These are phyloP conservation scores for Serendipita sp. DNA, from an alignment of 768 basidiomycete species.

Conservation along the genomic window DNA sequence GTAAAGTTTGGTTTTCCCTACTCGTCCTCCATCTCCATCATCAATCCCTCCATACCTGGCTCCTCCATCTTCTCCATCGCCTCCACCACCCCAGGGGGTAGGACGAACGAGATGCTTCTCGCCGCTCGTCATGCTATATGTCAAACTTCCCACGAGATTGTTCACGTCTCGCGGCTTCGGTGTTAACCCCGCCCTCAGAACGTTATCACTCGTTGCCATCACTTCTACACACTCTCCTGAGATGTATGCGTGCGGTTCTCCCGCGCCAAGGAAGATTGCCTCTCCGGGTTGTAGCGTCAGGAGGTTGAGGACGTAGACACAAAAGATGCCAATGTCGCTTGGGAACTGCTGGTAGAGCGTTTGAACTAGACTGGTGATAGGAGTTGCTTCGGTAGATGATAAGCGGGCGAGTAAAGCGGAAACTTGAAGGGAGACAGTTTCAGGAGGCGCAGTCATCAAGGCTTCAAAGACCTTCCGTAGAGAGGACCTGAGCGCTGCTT, in stretches of 20 bases:
- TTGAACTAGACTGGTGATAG: constrained; percentile 43
- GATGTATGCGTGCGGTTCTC: constrained; percentile 94
- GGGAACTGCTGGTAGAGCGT: constrained; percentile 57
- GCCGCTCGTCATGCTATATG: constrained; percentile 59
- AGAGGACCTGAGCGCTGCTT: constrained; percentile 32
- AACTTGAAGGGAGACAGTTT: constrained; percentile 38
- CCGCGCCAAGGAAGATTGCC: constrained; percentile 88
- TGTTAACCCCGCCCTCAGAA: constrained; percentile 94
- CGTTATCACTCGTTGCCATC: constrained; percentile 98
- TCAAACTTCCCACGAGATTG: constrained; percentile 75
- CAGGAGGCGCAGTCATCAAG: constrained; percentile 63
- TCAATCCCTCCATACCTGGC: constrained; percentile 5
- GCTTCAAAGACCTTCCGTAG: constrained; percentile 67
- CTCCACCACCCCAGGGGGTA: constrained; percentile 23
- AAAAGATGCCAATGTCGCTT: constrained; percentile 85
- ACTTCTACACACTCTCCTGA: constrained; percentile 96
- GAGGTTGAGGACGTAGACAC: constrained; percentile 78
- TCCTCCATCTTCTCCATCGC: constrained; percentile 9
- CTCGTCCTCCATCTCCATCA: not conserved
- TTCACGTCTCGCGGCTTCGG: constrained; percentile 91
- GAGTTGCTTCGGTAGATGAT: constrained; percentile 24
- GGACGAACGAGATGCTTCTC: constrained; percentile 57
- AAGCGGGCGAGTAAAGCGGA: constrained; percentile 47
- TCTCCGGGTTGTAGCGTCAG: constrained; percentile 65
- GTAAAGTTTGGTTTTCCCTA: constrained; percentile 39